Percentiles rank a stretch among this genome's conserved stretches.
Conservation (phyloP, 257 asterid species). For the Euphrasia confusa region DNA sequence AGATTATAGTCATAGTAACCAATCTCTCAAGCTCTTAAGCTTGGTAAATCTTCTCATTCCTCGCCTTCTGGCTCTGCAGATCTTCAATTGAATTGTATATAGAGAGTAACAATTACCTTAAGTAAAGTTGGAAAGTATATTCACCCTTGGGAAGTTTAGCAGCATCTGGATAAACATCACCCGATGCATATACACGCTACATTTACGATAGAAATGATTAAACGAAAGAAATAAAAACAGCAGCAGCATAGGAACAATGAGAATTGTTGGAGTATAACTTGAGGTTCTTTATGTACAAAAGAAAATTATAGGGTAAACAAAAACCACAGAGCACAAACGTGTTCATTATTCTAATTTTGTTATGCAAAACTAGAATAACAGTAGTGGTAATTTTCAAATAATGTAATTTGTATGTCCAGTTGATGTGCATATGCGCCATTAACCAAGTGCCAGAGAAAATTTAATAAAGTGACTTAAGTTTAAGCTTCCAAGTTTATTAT, state of each 20-base stretch:
- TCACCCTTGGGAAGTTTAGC: conserved; percentile 95
- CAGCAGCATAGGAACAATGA: conserved; percentile 12
- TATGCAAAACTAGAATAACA: background rate
- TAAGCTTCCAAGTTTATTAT: background rate
- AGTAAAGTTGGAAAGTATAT: conserved; percentile 69
- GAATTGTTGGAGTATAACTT: conserved; percentile 7
- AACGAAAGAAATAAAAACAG: conserved; percentile 17
- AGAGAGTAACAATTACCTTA: conserved; percentile 44
- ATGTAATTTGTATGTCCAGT: conserved; percentile 7
- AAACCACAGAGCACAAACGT: conserved; percentile 21
- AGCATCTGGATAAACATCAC: conserved; percentile 86
- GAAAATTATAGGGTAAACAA: conserved; percentile 1
- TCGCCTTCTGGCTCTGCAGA: conserved; percentile 11
- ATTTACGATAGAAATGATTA: conserved; percentile 28
- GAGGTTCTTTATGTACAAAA: conserved; percentile 5
- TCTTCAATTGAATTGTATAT: conserved; percentile 13
- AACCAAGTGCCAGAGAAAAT: background rate
- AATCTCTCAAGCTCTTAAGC: conserved; percentile 23
- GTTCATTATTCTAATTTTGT: conserved; percentile 2
- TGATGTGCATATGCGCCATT: background rate
- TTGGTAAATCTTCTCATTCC: conserved; percentile 17
- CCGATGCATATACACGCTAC: conserved; percentile 84
- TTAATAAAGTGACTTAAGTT: background rate
- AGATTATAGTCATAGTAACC: conserved; percentile 19
- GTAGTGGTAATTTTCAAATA: conserved; percentile 5